phyloP scores from a whole-genome alignment of 768 basidiomycete genomes.

The Trichaptum fuscoviolaceum region DNA sequence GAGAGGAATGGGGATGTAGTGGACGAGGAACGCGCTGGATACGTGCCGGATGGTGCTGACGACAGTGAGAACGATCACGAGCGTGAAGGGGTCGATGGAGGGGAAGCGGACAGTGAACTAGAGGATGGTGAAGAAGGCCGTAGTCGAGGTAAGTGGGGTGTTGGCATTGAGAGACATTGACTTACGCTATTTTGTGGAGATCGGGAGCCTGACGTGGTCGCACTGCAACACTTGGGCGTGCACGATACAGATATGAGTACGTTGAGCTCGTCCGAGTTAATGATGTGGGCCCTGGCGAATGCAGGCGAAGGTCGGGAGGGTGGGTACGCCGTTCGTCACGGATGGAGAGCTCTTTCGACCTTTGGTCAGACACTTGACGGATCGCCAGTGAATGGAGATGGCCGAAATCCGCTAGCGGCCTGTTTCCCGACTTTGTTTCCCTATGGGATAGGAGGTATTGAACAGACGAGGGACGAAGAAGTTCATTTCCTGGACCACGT shows the following conservation, averaged over 20 bases:
- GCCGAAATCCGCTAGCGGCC: conserved; percentile 5
- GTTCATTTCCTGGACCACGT: conserved; percentile 18
- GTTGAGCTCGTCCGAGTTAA: conserved; percentile 19
- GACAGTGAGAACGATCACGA: conserved; percentile 1
- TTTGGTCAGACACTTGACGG: conserved; percentile 19
- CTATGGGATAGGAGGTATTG: conserved; percentile 31
- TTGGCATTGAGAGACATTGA: too few relatives aligned
- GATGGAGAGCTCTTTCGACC: conserved; percentile 20
- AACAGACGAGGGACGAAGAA: conserved; percentile 9
- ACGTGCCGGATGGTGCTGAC: conserved; percentile 22
- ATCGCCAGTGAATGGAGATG: conserved; percentile 7
- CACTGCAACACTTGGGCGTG: conserved; percentile 20
- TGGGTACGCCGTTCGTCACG: conserved; percentile 20
- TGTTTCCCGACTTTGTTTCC: conserved; percentile 30
- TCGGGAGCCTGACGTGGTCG: conserved; percentile 21
- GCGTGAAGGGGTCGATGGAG: too few relatives aligned
- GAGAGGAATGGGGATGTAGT: conserved; percentile 13
- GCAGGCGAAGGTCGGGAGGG: conserved; percentile 17
- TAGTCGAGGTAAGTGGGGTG: too few relatives aligned
- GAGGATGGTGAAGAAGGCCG: too few relatives aligned
- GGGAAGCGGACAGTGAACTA: too few relatives aligned
- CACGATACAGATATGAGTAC: conserved; percentile 24
- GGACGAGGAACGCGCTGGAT: conserved; percentile 24
- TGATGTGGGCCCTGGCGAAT: conserved; percentile 25
- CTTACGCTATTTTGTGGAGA: conserved; percentile 4